Evolutionary conservation across 2,329 filamentous ascomycete species (phyloP).

Genomic region (Stemphylium vesicarium): DNA sequence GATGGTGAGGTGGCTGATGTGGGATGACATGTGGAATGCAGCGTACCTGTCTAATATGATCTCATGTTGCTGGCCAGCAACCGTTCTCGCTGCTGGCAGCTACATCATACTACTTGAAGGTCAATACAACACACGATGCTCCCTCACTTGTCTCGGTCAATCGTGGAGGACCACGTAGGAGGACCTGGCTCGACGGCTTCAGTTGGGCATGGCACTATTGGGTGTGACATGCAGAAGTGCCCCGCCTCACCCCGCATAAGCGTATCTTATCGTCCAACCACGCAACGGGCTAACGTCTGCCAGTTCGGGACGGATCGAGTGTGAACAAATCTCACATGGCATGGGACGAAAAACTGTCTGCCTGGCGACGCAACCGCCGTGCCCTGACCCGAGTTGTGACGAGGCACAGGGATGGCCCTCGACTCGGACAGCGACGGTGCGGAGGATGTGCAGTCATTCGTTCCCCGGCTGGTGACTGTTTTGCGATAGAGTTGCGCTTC

Average conservation of each 20-base stretch:
- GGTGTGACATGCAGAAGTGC: slow-evolving; percentile 19
- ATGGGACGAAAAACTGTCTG: slow-evolving; percentile 24
- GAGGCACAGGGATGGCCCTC: slow-evolving; percentile 7
- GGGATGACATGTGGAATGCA: slow-evolving; percentile 22
- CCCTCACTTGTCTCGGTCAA: slow-evolving; percentile 10
- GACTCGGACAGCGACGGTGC: slow-evolving; percentile 3
- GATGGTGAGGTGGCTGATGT: slow-evolving; percentile 15
- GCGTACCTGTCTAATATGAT: slow-evolving; percentile 26
- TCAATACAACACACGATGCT: not conserved
- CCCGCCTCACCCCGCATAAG: slow-evolving; percentile 41
- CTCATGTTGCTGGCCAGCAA: slow-evolving; percentile 22
- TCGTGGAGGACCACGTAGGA: slow-evolving; percentile 33
- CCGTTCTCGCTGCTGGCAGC: not conserved
- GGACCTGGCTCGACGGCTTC: slow-evolving; percentile 17
- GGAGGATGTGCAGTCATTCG: slow-evolving; percentile 17
- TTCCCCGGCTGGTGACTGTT: slow-evolving; percentile 4
- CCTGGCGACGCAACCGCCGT: slow-evolving; percentile 42
- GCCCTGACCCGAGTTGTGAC: slow-evolving; percentile 15
- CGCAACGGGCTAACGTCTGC: slow-evolving; percentile 27
- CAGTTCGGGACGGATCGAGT: slow-evolving; percentile 43
- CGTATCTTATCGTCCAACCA: slow-evolving; percentile 37
- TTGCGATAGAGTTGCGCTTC: not conserved
- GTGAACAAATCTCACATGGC: slow-evolving; percentile 18
- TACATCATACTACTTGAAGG: too few species aligned
- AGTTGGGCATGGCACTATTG: slow-evolving; percentile 14